Evolutionary conservation across 1,284 basidiomycete species (phyloP).

Genomic region (Schizopora paradoxa): DNA sequence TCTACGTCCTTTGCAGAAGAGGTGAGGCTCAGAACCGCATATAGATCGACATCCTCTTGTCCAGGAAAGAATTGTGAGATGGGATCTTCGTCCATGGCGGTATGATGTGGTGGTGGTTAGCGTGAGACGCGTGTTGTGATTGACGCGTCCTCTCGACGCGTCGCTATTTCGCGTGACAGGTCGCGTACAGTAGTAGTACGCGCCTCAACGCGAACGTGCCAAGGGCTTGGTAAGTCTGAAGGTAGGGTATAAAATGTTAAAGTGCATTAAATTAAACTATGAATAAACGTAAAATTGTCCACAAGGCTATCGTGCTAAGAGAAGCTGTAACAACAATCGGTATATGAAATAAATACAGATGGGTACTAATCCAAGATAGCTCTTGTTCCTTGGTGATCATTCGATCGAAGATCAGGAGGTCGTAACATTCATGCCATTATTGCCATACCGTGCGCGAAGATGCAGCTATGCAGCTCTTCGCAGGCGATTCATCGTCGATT

Average conservation of each 20-base stretch:
- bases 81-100: conserved; percentile 65
- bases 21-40: conserved; percentile 60
- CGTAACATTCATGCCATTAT: too few species aligned
- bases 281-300: neutral
- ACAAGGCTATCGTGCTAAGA: neutral
- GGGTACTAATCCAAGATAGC: neutral
- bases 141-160: neutral
- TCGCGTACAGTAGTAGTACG: neutral
- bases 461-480: too few species aligned
- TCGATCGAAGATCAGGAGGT: too few species aligned
- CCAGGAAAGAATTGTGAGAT: conserved; percentile 74
- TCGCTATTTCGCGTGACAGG: neutral
- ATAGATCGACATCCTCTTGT: conserved; percentile 66
- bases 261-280: neutral
- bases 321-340: too few species aligned
- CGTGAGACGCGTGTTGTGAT: conserved; percentile 6
- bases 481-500: too few species aligned
- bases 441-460: too few species aligned
- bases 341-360: neutral
- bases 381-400: too few species aligned
- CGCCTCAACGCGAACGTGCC: too few species aligned
- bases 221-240: too few species aligned
- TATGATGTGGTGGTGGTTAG: conserved; percentile 22
- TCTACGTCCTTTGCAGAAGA: conserved; percentile 53
- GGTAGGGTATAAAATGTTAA: neutral